These are phyloP conservation scores for Tuber aestivum DNA, from an alignment of 495 filamentous ascomycete species.

Conservation along the genomic window DNA sequence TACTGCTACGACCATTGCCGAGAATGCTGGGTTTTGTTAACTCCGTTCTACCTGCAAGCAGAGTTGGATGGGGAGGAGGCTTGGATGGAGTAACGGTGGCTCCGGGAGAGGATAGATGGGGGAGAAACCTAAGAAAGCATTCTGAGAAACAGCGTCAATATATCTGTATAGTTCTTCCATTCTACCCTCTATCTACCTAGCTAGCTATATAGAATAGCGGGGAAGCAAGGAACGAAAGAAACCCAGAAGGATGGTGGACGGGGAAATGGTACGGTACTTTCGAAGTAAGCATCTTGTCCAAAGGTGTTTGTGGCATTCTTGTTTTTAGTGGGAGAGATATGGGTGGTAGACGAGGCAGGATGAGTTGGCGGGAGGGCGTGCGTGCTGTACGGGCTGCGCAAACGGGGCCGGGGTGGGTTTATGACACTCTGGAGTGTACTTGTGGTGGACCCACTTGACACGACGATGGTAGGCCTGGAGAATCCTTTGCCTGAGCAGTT, in stretches of 20 bases:
- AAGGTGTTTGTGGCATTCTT: constrained; percentile 56
- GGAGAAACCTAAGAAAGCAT: constrained; percentile 45
- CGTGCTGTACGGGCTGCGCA: constrained; percentile 6
- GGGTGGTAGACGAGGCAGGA: neutral
- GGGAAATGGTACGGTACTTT: constrained; percentile 51
- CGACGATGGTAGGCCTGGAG: neutral
- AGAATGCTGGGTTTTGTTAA: constrained; percentile 56
- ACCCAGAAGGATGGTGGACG: neutral
- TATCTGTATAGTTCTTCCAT: constrained; percentile 17
- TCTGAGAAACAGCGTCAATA: constrained; percentile 44
- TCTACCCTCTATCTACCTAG: neutral
- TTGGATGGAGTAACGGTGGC: neutral
- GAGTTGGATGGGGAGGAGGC: neutral
- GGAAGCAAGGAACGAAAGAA: neutral
- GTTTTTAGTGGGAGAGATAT: neutral
- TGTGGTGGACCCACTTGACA: constrained; percentile 3
- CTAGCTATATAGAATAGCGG: neutral
- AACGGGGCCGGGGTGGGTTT: constrained; percentile 6
- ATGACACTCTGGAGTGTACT: constrained; percentile 1
- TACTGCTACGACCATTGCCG: constrained; percentile 75
- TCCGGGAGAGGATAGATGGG: neutral
- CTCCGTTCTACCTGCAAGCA: neutral
- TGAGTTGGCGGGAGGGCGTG: neutral
- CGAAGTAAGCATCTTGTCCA: constrained; percentile 73
- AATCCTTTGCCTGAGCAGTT: neutral